A percentile compares a stretch with the other conserved stretches of the same genome.
Evolutionary conservation across 2,329 filamentous ascomycete species (phyloP).

Genomic region (Ascochyta koolunga): DNA sequence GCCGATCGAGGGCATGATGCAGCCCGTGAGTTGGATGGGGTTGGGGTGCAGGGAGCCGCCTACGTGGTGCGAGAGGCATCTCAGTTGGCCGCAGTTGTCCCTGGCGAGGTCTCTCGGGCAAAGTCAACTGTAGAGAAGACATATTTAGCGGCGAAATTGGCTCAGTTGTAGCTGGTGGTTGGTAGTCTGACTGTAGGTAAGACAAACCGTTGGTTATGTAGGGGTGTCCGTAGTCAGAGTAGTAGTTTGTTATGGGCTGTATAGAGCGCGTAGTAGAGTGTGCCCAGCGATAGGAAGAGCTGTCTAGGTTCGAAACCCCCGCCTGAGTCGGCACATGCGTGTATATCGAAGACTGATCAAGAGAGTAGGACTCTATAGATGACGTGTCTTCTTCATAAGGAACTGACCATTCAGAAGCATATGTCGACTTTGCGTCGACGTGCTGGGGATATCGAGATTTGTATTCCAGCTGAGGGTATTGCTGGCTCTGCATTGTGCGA

Average conservation of each 20-base stretch:
- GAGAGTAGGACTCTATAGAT: conserved; percentile 34
- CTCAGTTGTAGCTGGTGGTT: conserved; percentile 20
- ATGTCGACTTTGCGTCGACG: conserved; percentile 28
- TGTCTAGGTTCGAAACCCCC: conserved; percentile 20
- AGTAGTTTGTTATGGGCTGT: conserved; percentile 18
- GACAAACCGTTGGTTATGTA: conserved; percentile 25
- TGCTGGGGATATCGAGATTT: conserved; percentile 8
- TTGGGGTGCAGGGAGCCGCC: conserved; percentile 43
- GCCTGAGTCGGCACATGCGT: conserved; percentile 23
- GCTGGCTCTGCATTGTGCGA: conserved; percentile 17
- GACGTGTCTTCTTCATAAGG: conserved; percentile 38
- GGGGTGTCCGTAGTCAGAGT: conserved; percentile 28
- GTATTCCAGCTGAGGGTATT: conserved; percentile 21
- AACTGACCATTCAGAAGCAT: conserved; percentile 29
- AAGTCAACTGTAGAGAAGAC: conserved; percentile 34
- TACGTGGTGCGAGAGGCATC: conserved; percentile 23
- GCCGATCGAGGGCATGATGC: conserved; percentile 37
- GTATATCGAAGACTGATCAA: conserved; percentile 30
- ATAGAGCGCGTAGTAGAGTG: conserved; percentile 18
- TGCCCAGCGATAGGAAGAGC: conserved; percentile 28
- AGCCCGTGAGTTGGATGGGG: conserved; percentile 32
- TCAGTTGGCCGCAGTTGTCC: conserved; percentile 22
- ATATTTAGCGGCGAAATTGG: conserved; percentile 39
- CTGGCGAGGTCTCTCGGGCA: conserved; percentile 34
- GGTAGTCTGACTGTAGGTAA: conserved; percentile 22